Percentiles rank a stretch among this genome's conserved stretches.
Conservation (phyloP, 2,329 filamentous ascomycete genomes). For the Samsoniella hepiali region DNA sequence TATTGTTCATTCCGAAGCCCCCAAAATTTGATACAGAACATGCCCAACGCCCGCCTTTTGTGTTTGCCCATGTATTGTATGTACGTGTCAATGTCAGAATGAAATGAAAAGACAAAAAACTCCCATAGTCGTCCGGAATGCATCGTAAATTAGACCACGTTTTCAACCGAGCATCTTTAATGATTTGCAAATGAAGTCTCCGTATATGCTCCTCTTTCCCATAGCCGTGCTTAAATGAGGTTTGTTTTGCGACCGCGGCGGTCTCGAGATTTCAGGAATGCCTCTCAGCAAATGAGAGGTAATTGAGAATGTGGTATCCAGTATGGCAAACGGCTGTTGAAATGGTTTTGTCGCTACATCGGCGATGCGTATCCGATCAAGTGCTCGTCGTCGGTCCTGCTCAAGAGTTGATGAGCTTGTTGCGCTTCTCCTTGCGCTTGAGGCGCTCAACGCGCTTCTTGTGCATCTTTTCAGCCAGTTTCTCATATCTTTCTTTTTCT, state of each 20-base stretch:
- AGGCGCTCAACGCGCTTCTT: conserved; percentile 88
- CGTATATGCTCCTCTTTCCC: not conserved
- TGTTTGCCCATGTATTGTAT: not conserved
- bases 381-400: not conserved
- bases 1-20: conserved; percentile 7
- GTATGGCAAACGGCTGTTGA: not conserved
- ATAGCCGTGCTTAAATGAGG: not conserved
- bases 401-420: conserved; percentile 73
- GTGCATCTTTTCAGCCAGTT: conserved; percentile 98
- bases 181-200: not conserved
- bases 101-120: not conserved
- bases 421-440: conserved; percentile 95
- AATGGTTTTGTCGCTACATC: not conserved
- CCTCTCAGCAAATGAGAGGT: no score
- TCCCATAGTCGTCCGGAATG: not conserved
- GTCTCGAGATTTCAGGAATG: not conserved
- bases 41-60: conserved; percentile 7
- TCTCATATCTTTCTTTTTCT: conserved; percentile 87
- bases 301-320: not conserved
- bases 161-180: not conserved
- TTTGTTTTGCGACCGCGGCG: not conserved
- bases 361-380: not conserved
- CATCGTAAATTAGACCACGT: conserved; percentile 2
- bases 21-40: not conserved
- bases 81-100: not conserved